phyloP scores from a whole-genome alignment of 257 asterid species.

The Solanum neorickii region DNA sequence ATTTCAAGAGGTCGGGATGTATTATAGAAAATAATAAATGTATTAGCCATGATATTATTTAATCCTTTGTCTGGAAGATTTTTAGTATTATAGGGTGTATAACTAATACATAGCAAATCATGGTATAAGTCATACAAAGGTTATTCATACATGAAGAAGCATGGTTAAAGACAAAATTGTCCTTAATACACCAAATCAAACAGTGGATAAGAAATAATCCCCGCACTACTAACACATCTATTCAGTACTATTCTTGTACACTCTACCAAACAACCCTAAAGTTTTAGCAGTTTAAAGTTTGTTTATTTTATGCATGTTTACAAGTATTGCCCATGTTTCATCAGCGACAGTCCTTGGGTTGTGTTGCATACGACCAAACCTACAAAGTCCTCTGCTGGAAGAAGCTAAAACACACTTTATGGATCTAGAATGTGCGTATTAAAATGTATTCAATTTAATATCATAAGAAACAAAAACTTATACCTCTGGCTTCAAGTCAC shows the following conservation, averaged over 20 bases:
- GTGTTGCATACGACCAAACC: not conserved
- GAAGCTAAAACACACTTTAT: not conserved
- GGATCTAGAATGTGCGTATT: not conserved
- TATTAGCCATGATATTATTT: not conserved
- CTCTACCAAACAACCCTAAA: not conserved
- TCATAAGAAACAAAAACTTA: not conserved
- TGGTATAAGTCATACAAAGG: not conserved
- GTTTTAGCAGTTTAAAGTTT: not conserved
- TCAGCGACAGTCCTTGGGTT: not conserved
- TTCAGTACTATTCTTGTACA: not conserved
- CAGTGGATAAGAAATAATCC: not conserved
- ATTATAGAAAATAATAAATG: no score
- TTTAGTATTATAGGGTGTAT: not conserved
- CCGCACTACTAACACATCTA: not conserved
- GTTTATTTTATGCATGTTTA: not conserved
- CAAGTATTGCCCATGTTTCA: not conserved
- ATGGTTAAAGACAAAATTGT: not conserved
- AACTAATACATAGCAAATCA: not conserved
- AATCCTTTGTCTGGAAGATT: not conserved
- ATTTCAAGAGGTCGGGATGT: not conserved
- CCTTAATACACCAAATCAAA: not conserved
- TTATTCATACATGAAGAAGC: not conserved
- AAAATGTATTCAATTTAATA: not conserved
- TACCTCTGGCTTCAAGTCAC: slow-evolving; percentile 56
- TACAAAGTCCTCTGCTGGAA: not conserved